Percentiles rank a stretch among this genome's conserved stretches.
Conservation (phyloP, 306 rosid species). For the Vigna trinervia region DNA sequence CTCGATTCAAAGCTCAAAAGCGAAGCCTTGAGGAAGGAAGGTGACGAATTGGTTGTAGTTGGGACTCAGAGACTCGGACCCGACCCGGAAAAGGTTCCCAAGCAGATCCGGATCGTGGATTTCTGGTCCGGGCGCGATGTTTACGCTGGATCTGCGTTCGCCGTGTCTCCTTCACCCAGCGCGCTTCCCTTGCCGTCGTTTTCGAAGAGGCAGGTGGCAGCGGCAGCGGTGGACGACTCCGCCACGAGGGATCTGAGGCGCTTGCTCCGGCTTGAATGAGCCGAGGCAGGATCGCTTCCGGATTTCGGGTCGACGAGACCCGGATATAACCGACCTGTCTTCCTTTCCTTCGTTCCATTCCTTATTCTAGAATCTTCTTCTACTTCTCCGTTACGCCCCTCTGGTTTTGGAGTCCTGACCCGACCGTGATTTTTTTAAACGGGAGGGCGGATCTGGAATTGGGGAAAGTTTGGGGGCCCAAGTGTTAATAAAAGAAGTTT, state of each 20-base stretch:
- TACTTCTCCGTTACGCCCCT: constrained; percentile 25
- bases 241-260: constrained; percentile 92
- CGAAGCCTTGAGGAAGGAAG: constrained; percentile 54
- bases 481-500: constrained; percentile 35
- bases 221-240: constrained; percentile 58
- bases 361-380: constrained; percentile 42
- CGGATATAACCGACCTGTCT: not conserved
- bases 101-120: constrained; percentile 56
- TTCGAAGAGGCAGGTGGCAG: constrained; percentile 56
- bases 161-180: constrained; percentile 84
- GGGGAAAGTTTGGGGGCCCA: constrained; percentile 48
- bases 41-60: constrained; percentile 49
- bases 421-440: constrained; percentile 85
- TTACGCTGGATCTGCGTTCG: constrained; percentile 91
- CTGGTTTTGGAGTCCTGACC: constrained; percentile 45
- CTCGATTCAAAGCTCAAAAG: constrained; percentile 63
- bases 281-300: not conserved
- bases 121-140: constrained; percentile 38
- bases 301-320: constrained; percentile 22
- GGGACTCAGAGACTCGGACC: constrained; percentile 72
- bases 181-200: constrained; percentile 89
- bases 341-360: not conserved
- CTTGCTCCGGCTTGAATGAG: constrained; percentile 71
- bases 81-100: constrained; percentile 57
- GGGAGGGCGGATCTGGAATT: constrained; percentile 61